A percentile compares a stretch with the other conserved stretches of the same genome.
These are phyloP conservation scores for Leishmania arabica DNA, from an alignment of 208 protist species.

Conservation along the genomic window DNA sequence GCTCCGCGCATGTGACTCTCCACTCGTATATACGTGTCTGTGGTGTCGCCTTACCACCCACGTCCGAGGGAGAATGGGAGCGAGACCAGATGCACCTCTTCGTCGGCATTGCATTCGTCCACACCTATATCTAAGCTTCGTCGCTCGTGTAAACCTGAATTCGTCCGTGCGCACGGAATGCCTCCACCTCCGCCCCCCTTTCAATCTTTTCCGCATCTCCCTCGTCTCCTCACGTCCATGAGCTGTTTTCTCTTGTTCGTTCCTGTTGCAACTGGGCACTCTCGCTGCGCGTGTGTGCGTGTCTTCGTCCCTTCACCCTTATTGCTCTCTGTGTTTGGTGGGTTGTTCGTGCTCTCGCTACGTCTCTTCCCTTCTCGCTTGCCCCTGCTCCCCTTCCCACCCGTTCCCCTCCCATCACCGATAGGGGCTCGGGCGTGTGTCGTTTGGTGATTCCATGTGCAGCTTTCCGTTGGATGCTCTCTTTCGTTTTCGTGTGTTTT, in stretches of 20 bases:
- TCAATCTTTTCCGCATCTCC: not conserved
- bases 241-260: not conserved
- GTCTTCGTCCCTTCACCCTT: not conserved
- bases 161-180: not conserved
- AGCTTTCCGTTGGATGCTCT: not conserved
- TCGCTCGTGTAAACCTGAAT: not conserved
- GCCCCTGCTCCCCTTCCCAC: too few relatives aligned
- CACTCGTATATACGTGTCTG: not conserved
- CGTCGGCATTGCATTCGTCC: not conserved
- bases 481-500: not conserved
- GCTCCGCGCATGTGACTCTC: not conserved
- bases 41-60: not conserved
- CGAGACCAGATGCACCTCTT: not conserved
- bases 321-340: not conserved
- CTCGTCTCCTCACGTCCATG: not conserved
- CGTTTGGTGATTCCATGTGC: not conserved
- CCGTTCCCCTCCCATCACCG: not conserved
- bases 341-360: too few relatives aligned
- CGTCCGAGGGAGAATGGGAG: not conserved
- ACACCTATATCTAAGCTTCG: not conserved
- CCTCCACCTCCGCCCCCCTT: not conserved
- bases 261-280: too few relatives aligned
- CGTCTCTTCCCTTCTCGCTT: too few relatives aligned
- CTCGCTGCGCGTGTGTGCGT: not conserved
- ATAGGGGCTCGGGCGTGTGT: not conserved